Percentiles rank a stretch among this genome's conserved stretches.
Conservation (phyloP, 2,329 filamentous ascomycete genomes). For the Pseudogymnoascus sp. region DNA sequence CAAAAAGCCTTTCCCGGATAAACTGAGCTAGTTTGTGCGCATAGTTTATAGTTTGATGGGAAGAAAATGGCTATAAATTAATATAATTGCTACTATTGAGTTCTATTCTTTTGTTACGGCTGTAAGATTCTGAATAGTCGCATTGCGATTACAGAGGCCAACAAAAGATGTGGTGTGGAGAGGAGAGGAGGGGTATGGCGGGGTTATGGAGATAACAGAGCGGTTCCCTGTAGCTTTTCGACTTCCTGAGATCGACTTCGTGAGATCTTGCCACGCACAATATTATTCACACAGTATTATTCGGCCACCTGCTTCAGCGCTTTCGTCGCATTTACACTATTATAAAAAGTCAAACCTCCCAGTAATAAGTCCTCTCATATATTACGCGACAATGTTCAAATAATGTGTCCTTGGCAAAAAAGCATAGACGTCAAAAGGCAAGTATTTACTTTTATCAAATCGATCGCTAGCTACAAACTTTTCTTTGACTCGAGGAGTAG, state of each 20-base stretch:
- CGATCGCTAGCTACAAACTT: slow-evolving; percentile 8
- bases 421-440: neutral
- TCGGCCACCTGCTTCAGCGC: neutral
- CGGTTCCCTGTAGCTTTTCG: neutral
- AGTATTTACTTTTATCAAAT: slow-evolving; percentile 6
- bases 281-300: neutral
- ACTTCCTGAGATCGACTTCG: neutral
- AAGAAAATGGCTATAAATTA: neutral
- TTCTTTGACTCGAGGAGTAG: neutral
- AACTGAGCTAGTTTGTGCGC: neutral
- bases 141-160: neutral
- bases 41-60: neutral
- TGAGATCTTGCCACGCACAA: neutral
- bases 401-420: neutral
- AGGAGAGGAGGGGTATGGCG: neutral
- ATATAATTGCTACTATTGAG: neutral
- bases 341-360: neutral
- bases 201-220: neutral
- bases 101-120: neutral
- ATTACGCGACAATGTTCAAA: neutral
- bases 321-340: neutral
- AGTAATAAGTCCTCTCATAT: neutral
- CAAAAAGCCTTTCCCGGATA: neutral
- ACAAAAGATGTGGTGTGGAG: neutral
- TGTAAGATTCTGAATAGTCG: neutral